phyloP scores from a whole-genome alignment of 169 alveolate genomes.

The Theileria annulata region DNA sequence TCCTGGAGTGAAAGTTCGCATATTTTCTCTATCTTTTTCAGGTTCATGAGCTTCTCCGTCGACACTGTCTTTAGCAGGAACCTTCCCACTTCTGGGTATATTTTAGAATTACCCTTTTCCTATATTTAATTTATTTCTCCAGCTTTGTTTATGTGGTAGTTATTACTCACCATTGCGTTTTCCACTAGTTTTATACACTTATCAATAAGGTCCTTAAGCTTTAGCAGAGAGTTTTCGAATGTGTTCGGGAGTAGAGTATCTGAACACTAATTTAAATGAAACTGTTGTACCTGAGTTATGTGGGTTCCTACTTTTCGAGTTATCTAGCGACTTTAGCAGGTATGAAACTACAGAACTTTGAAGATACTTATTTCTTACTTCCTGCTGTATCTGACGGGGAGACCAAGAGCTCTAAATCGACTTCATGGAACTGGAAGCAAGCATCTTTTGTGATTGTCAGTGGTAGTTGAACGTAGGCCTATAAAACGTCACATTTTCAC shows the following conservation, averaged over 20 bases:
- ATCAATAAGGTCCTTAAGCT: slow-evolving; percentile 51
- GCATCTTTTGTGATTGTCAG: slow-evolving; percentile 79
- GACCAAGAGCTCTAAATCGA: slow-evolving; percentile 77
- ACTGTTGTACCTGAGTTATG: slow-evolving; percentile 14
- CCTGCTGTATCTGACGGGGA: slow-evolving; percentile 73
- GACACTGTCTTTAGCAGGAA: slow-evolving; percentile 77
- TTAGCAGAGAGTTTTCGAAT: slow-evolving; percentile 32
- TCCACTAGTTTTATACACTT: slow-evolving; percentile 48
- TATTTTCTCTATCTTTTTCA: slow-evolving; percentile 77
- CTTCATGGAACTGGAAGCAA: slow-evolving; percentile 84
- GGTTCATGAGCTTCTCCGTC: slow-evolving; percentile 69
- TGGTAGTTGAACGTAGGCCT: slow-evolving; percentile 82
- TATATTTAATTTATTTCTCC: slow-evolving; percentile 10
- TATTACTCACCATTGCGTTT: slow-evolving; percentile 56
- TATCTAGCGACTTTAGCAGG: slow-evolving; percentile 51
- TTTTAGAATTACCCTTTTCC: slow-evolving; percentile 50
- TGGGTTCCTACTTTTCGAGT: slow-evolving; percentile 48
- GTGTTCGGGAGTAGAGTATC: slow-evolving; percentile 34
- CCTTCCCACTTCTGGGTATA: slow-evolving; percentile 82
- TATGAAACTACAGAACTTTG: slow-evolving; percentile 36
- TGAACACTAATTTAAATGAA: background rate
- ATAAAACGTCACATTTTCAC: background rate
- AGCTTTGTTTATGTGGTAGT: slow-evolving; percentile 64
- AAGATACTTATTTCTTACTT: slow-evolving; percentile 38
- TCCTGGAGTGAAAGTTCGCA: slow-evolving; percentile 84